Conservation (phyloP, 495 filamentous ascomycete genomes). For the Lophium mytilinum region DNA sequence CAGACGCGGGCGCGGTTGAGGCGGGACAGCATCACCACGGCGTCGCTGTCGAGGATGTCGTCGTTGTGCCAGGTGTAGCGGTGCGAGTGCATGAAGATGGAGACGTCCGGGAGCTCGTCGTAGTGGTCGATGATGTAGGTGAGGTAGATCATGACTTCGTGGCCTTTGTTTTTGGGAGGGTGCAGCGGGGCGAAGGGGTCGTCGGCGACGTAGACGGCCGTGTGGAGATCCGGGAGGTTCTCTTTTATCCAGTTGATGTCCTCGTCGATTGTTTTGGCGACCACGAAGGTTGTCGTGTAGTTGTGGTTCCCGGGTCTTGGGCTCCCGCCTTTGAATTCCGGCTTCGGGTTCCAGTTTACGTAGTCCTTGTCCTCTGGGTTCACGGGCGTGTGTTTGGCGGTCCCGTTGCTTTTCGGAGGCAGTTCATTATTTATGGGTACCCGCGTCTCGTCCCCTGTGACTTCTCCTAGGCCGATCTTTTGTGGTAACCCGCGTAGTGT, state of each 20-base stretch:
- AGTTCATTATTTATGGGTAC: neutral
- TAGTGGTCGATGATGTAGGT: conserved; percentile 68
- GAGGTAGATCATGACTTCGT: conserved; percentile 70
- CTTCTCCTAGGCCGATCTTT: conserved; percentile 20
- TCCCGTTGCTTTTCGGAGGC: neutral
- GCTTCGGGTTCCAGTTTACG: conserved; percentile 23
- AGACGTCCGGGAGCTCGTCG: conserved; percentile 56
- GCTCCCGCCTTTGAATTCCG: conserved; percentile 12
- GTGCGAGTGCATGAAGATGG: conserved; percentile 64
- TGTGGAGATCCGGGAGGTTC: conserved; percentile 48
- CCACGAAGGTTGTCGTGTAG: conserved; percentile 45
- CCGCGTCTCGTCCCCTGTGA: neutral
- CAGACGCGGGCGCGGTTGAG: conserved; percentile 39
- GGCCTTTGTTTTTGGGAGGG: conserved; percentile 64
- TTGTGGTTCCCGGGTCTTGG: conserved; percentile 28
- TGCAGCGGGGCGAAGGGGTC: conserved; percentile 52
- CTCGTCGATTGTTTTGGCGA: conserved; percentile 48
- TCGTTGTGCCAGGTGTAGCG: conserved; percentile 61
- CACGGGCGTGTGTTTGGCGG: conserved; percentile 4
- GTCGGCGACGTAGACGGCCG: conserved; percentile 58
- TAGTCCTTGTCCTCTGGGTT: neutral
- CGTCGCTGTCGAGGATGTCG: conserved; percentile 36
- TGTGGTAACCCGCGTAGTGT: conserved; percentile 22
- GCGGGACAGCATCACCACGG: conserved; percentile 36
- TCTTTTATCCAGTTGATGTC: conserved; percentile 54